These are phyloP conservation scores for Leptomonas pyrrhocoris DNA, from an alignment of 208 protist genomes.

Conservation along the genomic window DNA sequence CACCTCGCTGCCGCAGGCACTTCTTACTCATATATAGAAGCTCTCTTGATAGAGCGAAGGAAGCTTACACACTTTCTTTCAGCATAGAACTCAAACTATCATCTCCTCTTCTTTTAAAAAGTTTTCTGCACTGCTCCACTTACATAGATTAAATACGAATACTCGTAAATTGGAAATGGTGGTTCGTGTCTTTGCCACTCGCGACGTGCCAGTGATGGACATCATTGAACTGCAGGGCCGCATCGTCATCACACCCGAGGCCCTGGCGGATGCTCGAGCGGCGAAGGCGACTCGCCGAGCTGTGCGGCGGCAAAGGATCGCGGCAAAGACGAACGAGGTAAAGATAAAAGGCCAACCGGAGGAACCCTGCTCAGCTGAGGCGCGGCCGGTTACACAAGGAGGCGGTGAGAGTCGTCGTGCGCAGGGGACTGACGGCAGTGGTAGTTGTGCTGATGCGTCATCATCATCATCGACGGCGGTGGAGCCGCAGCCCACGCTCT, in stretches of 20 bases:
- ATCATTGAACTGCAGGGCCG: conserved; percentile 77
- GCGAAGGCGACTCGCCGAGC: conserved; percentile 6
- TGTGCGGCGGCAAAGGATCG: not conserved
- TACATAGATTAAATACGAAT: too few relatives aligned
- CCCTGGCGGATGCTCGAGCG: conserved; percentile 25
- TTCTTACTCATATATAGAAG: too few relatives aligned
- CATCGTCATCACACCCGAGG: conserved; percentile 49
- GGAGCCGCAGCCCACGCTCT: not conserved
- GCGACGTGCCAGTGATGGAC: conserved; percentile 55
- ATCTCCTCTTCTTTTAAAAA: too few relatives aligned
- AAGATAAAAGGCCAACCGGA: not conserved
- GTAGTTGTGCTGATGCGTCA: not conserved
- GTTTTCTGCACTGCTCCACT: too few relatives aligned
- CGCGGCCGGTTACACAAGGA: not conserved
- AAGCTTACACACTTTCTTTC: too few relatives aligned
- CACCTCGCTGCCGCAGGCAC: too few relatives aligned
- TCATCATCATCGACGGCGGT: too few relatives aligned
- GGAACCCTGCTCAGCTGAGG: not conserved
- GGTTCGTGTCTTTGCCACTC: conserved; percentile 59
- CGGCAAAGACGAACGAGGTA: not conserved
- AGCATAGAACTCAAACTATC: too few relatives aligned
- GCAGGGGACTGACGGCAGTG: not conserved
- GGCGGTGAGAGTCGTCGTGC: not conserved
- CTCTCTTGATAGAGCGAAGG: too few relatives aligned
- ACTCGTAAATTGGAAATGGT: conserved; percentile 15